Base-by-base conservation (phyloP, 139 green algal genomes). In the Spirogloea muscicola region DNA sequence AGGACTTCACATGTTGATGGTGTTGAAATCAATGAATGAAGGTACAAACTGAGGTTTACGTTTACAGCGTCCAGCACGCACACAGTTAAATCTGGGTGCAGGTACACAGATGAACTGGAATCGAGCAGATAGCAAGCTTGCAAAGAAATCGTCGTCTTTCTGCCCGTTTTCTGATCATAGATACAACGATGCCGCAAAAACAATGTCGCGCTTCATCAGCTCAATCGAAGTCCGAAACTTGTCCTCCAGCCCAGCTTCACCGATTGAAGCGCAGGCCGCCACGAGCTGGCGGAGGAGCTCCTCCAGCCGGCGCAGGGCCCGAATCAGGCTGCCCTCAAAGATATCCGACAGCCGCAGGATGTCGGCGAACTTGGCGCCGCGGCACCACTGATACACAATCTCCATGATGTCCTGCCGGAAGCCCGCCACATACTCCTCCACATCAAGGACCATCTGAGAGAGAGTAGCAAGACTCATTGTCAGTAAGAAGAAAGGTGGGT, bases 161-260 rank as follows among this genome's bases (percentile, higher is more conserved):
- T n/a, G n/a, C n/a, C n/a, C n/a, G n/a, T n/a, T n/a, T n/a, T n/a
- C n/a, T n/a, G n/a, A n/a, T n/a, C n/a, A n/a, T n/a, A n/a, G n/a
- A n/a, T 98, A 98, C 10, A 98, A 79, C 1, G 86, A 94, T 2
- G 91, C 90, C 3, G 92, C 88, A 84, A 98, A 99, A 70, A 97
- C 93, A 75, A 99, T 91, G 73, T 91, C 94, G 1, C 92, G 49
- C 25, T 90, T 81, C 0, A 99, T 90, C 6, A 80, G 90, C 21
- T 86, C 77, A 34, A 83, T 85, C 36, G 78, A 87, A 21, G 84
- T 86, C 43, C 84, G 62, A 51, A 97, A 91, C 65, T 91, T 89
- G 4, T 80, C 58, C 1, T 84, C 83, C 42, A 99, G 84, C 3
- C 76, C 77, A 21, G 69, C 55, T 57, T 97, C 91, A 0, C 94